Evolutionary conservation across 768 basidiomycete genomes (phyloP).

Genomic region (Chlorophyllum brunneum): DNA sequence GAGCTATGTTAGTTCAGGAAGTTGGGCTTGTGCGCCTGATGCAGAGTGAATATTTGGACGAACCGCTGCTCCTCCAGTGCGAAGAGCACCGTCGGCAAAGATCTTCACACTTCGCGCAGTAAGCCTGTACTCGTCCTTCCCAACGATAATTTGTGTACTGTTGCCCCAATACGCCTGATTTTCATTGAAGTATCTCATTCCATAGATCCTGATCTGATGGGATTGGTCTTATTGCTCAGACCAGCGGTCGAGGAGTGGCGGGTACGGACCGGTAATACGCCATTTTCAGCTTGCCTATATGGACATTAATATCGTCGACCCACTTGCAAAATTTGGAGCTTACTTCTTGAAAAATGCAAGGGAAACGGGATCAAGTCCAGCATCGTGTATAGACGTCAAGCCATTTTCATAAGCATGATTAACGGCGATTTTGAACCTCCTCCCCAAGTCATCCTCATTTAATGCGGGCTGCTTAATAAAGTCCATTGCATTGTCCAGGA

Average conservation of each 20-base stretch:
- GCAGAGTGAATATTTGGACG: conserved; percentile 18
- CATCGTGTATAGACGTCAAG: conserved; percentile 85
- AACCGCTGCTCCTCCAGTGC: conserved; percentile 89
- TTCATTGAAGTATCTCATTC: conserved; percentile 72
- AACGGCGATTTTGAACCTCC: conserved; percentile 58
- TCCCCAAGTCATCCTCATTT: conserved; percentile 59
- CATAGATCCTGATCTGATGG: conserved; percentile 67
- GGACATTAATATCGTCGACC: not conserved
- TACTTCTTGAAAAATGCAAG: conserved; percentile 73
- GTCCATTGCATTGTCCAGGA: conserved; percentile 86
- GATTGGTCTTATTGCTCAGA: conserved; percentile 1
- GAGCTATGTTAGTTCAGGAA: conserved; percentile 48
- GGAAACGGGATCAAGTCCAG: conserved; percentile 65
- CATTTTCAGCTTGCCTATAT: conserved; percentile 55
- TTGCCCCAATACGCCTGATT: conserved; percentile 73
- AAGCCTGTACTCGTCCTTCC: conserved; percentile 57
- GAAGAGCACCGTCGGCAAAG: conserved; percentile 77
- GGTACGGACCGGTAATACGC: conserved; percentile 54
- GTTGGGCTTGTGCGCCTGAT: not conserved
- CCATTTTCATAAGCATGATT: conserved; percentile 68
- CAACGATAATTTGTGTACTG: conserved; percentile 47
- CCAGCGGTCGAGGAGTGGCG: conserved; percentile 10
- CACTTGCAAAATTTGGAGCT: not conserved
- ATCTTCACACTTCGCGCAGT: conserved; percentile 76
- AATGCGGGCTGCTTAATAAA: conserved; percentile 60